Conservation (phyloP, 1,284 basidiomycete species). For the Apiotrichum montevideense region DNA sequence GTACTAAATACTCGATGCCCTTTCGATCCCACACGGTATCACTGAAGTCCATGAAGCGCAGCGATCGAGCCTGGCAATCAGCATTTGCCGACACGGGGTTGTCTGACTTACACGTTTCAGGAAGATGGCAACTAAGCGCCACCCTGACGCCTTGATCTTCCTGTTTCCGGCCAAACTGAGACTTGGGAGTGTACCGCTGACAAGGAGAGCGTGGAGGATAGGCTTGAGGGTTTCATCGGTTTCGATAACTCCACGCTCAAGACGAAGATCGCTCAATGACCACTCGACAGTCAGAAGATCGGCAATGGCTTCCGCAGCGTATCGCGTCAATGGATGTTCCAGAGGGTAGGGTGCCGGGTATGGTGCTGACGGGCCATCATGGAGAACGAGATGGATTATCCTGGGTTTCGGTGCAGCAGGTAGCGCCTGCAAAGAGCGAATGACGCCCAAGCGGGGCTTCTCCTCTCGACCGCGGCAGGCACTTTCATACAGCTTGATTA, state of each 20-base stretch:
- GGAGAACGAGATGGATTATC: conserved; percentile 31
- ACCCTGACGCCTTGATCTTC: conserved; percentile 69
- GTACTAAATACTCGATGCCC: conserved; percentile 72
- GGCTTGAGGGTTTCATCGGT: conserved; percentile 80
- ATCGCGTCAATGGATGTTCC: conserved; percentile 57
- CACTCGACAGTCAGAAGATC: conserved; percentile 86
- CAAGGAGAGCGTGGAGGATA: conserved; percentile 80
- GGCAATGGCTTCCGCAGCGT: conserved; percentile 69
- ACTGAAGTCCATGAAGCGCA: conserved; percentile 83
- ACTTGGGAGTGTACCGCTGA: conserved; percentile 72
- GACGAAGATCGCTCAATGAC: conserved; percentile 72
- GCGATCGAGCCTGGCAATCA: conserved; percentile 56
- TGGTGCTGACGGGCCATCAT: conserved; percentile 11
- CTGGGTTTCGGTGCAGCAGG: conserved; percentile 29
- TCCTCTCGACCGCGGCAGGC: conserved; percentile 48
- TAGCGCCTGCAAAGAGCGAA: conserved; percentile 58
- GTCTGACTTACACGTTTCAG: conserved; percentile 56
- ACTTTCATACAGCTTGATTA: conserved; percentile 43
- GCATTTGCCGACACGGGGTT: not conserved
- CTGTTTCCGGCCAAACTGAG: conserved; percentile 82
- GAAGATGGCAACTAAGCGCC: conserved; percentile 75
- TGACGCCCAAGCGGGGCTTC: conserved; percentile 61
- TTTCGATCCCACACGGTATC: conserved; percentile 80
- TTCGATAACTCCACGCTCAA: conserved; percentile 67
- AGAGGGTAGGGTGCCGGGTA: conserved; percentile 21